Percentiles rank a stretch among this genome's conserved stretches.
These are phyloP conservation scores for Triglochin maritima DNA, from an alignment of 106 monocot genomes.

Conservation along the genomic window DNA sequence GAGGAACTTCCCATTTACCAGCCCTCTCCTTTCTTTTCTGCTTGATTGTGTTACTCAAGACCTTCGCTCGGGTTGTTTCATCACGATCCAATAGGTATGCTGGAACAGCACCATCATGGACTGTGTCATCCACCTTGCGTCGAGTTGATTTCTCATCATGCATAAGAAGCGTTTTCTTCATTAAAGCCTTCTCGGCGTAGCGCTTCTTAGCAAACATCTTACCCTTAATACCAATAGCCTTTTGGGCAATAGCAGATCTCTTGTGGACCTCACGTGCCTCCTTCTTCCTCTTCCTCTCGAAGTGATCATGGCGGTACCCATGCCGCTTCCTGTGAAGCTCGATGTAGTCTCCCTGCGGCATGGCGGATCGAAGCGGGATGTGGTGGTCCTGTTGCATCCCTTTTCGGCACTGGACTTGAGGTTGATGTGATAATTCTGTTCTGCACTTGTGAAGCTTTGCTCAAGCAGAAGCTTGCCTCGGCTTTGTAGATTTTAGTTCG, in stretches of 20 bases:
- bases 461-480: background rate
- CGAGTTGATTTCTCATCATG: constrained; percentile 82
- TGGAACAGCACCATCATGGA: constrained; percentile 81
- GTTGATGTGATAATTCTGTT: background rate
- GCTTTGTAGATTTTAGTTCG: background rate
- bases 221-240: constrained; percentile 86
- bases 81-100: constrained; percentile 95
- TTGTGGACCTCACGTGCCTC: constrained; percentile 83
- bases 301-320: constrained; percentile 85
- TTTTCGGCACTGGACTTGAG: constrained; percentile 13
- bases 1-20: constrained; percentile 92
- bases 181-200: constrained; percentile 85
- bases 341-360: constrained; percentile 89
- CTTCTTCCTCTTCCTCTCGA: constrained; percentile 95
- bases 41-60: constrained; percentile 90
- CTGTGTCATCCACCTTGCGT: constrained; percentile 81
- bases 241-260: constrained; percentile 56
- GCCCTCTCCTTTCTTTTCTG: constrained; percentile 98
- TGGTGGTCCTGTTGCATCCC: constrained; percentile 9
- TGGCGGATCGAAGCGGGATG: background rate
- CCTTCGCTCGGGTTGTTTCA: constrained; percentile 70
- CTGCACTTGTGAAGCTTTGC: constrained; percentile 8
- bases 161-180: constrained; percentile 98
- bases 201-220: constrained; percentile 96
- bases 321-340: constrained; percentile 93